Evolutionary conservation across 2,329 filamentous ascomycete genomes (phyloP), one percentile per base, ranked within the genome.

Genomic region (Fusarium sp.): DNA sequence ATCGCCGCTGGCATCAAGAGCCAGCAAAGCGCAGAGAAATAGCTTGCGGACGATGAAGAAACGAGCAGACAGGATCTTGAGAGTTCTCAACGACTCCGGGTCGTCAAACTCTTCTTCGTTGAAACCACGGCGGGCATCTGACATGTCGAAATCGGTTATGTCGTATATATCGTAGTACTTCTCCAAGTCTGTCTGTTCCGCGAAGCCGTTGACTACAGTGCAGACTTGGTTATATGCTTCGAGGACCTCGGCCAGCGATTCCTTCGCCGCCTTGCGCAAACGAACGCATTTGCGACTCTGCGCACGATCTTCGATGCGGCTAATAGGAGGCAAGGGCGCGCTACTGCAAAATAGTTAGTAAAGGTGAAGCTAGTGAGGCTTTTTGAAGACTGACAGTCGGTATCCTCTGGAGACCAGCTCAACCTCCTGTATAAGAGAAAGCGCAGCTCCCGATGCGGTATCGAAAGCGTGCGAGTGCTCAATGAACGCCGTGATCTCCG

Each of bases 131-230:
- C 89, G 85, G n/a, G 90, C 87, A 72, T 93, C 90, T 18, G 87
- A 85, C 34, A 93, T 87, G 77, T 94, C 91, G 61, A 89, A 86
- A 62, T 90, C 86, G 66, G 87, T 91, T 65, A 95, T 88, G 70
- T 94, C 92, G 76, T 95, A 94, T 65, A 95, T 91, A 76, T 98
- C 95, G 74, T 96, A 92, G 77, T 97, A 97, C 79, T 93, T 96
- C 73, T 97, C 93, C 44, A 99, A 82, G 75, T 97, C 92, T 53
- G 91, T 87, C 74, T 91, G 88, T 77, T 94, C 90, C 2, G 94
- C 89, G 60, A 97, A 88, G 1, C 86, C 87, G 76, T 90, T 90
- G 18, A 98, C 83, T 3, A 84, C 84, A 40, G 85, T 83, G 67
- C 90, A 91, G 11, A 91, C 89, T 70, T 92, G 87, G 58, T 90